Evolutionary conservation across 2,329 filamentous ascomycete species (phyloP).

Genomic region (Epichloe gansuensis): DNA sequence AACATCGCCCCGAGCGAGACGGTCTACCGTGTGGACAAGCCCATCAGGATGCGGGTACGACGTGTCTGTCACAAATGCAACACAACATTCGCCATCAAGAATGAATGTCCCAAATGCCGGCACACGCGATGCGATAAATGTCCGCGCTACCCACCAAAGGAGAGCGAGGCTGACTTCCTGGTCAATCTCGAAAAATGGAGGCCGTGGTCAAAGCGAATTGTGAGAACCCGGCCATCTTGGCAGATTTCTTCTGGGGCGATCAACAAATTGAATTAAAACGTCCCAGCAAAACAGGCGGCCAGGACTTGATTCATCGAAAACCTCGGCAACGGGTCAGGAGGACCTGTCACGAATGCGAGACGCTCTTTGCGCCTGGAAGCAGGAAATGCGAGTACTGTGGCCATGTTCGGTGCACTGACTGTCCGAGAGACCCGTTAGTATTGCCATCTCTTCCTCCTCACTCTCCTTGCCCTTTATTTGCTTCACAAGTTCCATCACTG

Average conservation of each 20-base stretch:
- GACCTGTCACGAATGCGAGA: conserved; percentile 63
- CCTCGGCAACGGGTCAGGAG: conserved; percentile 62
- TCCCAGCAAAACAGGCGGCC: conserved; percentile 52
- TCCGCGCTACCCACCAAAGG: conserved; percentile 58
- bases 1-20: conserved; percentile 36
- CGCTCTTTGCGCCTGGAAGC: conserved; percentile 43
- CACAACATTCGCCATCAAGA: conserved; percentile 58
- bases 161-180: conserved; percentile 41
- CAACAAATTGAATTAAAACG: conserved; percentile 45
- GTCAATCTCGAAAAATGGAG: conserved; percentile 39
- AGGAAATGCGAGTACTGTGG: conserved; percentile 58
- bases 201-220: conserved; percentile 41
- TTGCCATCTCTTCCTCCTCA: no score
- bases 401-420: conserved; percentile 68
- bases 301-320: conserved; percentile 61
- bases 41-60: conserved; percentile 66
- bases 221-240: conserved; percentile 41
- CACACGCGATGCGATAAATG: conserved; percentile 76
- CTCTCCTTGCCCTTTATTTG: background rate
- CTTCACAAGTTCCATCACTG: background rate
- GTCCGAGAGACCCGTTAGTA: conserved; percentile 67
- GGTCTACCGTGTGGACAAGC: conserved; percentile 57
- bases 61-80: conserved; percentile 73
- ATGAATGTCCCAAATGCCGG: conserved; percentile 63
- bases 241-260: conserved; percentile 33